A percentile compares a stretch with the other conserved stretches of the same genome.
Evolutionary conservation across 768 basidiomycete species (phyloP).

Genomic region (Trametes maxima): DNA sequence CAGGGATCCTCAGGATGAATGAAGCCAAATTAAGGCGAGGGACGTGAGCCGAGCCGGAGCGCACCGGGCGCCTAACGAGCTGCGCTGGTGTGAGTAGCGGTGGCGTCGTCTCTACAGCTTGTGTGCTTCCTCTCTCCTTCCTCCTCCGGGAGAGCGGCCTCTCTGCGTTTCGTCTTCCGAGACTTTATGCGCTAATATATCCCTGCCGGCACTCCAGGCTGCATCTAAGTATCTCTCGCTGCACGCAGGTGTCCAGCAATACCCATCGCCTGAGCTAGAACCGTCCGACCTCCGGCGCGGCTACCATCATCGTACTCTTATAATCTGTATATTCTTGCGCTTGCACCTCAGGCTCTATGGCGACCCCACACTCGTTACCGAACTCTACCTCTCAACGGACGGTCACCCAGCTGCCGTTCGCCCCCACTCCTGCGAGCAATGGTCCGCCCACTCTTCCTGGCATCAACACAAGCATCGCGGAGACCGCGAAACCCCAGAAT

Average conservation of each 20-base stretch:
- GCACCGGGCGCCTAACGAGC: constrained; percentile 6
- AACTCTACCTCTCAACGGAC: constrained; percentile 25
- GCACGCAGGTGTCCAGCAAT: constrained; percentile 23
- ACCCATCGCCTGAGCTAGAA: constrained; percentile 1
- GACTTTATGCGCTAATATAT: constrained; percentile 24
- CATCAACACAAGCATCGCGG: constrained; percentile 16
- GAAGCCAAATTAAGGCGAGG: constrained; percentile 1
- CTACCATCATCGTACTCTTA: constrained; percentile 14
- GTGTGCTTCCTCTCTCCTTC: constrained; percentile 14
- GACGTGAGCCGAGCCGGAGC: constrained; percentile 15
- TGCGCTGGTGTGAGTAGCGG: background rate
- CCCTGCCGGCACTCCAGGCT: constrained; percentile 15
- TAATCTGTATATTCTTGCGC: constrained; percentile 25
- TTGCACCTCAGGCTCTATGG: constrained; percentile 23
- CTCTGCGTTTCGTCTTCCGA: constrained; percentile 10
- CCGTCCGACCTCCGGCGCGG: background rate
- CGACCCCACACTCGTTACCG: constrained; percentile 35
- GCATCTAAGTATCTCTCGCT: constrained; percentile 13
- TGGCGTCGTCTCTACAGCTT: constrained; percentile 5
- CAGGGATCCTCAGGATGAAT: background rate
- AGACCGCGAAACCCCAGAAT: constrained; percentile 23
- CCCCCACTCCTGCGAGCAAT: constrained; percentile 29
- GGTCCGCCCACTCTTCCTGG: constrained; percentile 22
- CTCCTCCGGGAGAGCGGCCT: constrained; percentile 19
- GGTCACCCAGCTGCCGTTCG: constrained; percentile 30